These are phyloP conservation scores for Phoma sp. DNA, from an alignment of 2,329 filamentous ascomycete genomes.

Conservation along the genomic window DNA sequence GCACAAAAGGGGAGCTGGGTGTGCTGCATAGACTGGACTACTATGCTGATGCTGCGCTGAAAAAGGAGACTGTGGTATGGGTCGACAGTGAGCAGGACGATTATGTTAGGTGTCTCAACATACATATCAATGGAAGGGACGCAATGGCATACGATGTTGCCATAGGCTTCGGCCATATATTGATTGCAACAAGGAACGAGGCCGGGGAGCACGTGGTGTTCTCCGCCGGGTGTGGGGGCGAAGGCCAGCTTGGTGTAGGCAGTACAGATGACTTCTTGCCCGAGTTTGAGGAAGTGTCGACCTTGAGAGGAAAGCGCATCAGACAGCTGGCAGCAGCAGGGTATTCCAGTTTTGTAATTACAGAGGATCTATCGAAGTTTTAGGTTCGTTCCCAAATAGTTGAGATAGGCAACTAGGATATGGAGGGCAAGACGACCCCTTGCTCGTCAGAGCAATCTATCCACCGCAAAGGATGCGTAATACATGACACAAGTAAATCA, in stretches of 20 bases:
- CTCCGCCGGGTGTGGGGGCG: slow-evolving; percentile 33
- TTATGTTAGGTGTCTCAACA: slow-evolving; percentile 33
- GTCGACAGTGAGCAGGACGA: slow-evolving; percentile 33
- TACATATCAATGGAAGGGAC: slow-evolving; percentile 29
- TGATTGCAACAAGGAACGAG: slow-evolving; percentile 30
- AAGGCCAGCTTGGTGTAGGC: slow-evolving; percentile 35
- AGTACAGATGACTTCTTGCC: slow-evolving; percentile 18
- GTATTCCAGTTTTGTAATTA: slow-evolving; percentile 36
- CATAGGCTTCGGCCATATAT: slow-evolving; percentile 38
- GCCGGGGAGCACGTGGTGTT: slow-evolving; percentile 26
- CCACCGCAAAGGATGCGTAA: background rate
- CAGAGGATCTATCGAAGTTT: background rate
- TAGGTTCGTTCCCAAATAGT: background rate
- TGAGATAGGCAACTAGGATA: background rate
- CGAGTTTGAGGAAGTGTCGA: slow-evolving; percentile 31
- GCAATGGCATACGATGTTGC: slow-evolving; percentile 34
- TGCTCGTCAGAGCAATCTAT: background rate
- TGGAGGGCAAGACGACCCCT: background rate
- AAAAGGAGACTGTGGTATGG: slow-evolving; percentile 1
- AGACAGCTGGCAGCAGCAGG: slow-evolving; percentile 31
- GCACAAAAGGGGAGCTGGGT: slow-evolving; percentile 21
- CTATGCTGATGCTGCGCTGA: background rate
- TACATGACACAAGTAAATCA: background rate
- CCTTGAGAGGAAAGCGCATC: slow-evolving; percentile 28
- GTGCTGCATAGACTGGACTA: slow-evolving; percentile 20